Evolutionary conservation across 257 asterid species (phyloP), one percentile per base, ranked within the genome.

Genomic region (Petunia axillaris): DNA sequence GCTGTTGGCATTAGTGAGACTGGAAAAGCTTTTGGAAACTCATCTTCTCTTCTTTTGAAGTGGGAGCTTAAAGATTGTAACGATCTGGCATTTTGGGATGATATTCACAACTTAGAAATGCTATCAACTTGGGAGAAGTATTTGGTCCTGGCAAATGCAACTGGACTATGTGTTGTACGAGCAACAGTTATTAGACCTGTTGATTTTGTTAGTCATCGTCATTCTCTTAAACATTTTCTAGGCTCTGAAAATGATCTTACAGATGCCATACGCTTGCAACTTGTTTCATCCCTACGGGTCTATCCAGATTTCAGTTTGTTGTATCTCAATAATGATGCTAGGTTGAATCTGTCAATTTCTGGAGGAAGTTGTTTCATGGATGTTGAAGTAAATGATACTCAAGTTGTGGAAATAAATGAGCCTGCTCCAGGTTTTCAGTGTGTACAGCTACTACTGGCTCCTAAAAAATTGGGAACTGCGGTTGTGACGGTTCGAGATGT

Each of bases 301-400:
- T 82, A 77, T 85, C 97, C 98, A 50, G 92, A 89, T 79, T 89
- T 84, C 83, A 84, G 94, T 86, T 82, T 93, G 91, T 81, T 95
- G 87, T 93, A 84, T 85, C 89, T 89, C 90, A 89, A 86, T 82
- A 85, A 88, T 10, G 91, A 90, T 79, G 95, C 98, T 63, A 88
- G 81, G 86, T 79, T 91, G 87, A 93, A 91, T 82, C 91, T 95
- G 82, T 93, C 97, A 64, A 86, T 95, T 80, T 83, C 85, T 54
- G 98, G 98, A 37, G 98, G 98, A 85, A 95, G 97, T 85, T 90
- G 95, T 71, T 89, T 81, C 67, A 67, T 91, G 82, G 93, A 93
- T 52, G 84, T 94, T 11, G 63, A 75, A 66, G 92, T 93, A 36
- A 95, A 95, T 78, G 90, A 93, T 76, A 90, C 91, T 36, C 90